These are phyloP conservation scores for Rhododendron simsii DNA, from an alignment of 148 eudicot species.

Conservation along the genomic window DNA sequence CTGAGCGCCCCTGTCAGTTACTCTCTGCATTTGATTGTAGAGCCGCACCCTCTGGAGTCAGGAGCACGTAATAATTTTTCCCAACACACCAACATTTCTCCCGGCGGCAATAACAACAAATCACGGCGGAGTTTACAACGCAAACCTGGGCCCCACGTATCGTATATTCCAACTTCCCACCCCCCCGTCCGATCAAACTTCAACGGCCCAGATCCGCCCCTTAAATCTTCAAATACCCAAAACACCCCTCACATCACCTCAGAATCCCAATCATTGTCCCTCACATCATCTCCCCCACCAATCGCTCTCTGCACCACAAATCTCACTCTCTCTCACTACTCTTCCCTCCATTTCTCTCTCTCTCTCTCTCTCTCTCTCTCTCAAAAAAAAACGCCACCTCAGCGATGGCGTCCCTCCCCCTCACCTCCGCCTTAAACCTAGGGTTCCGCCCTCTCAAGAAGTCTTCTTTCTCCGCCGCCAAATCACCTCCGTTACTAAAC, in stretches of 20 bases:
- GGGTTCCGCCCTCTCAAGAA: constrained; percentile 25
- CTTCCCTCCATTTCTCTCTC: not conserved
- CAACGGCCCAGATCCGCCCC: constrained; percentile 16
- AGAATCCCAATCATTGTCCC: not conserved
- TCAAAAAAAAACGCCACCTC: constrained; percentile 11
- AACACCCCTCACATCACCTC: not conserved
- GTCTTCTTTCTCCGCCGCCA: not conserved
- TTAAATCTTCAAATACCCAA: not conserved
- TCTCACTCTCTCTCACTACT: not conserved
- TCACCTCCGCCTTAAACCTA: constrained; percentile 40
- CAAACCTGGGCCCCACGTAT: not conserved
- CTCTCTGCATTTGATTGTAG: no score
- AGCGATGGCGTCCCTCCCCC: constrained; percentile 65
- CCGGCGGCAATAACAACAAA: constrained; percentile 5
- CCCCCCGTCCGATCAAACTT: constrained; percentile 17
- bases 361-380: not conserved
- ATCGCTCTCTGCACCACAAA: not conserved
- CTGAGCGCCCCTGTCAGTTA: no score
- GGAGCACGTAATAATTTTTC: no score
- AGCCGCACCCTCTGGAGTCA: no score
- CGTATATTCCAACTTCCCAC: constrained; percentile 19
- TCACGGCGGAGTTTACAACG: constrained; percentile 16
- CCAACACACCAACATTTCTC: not conserved
- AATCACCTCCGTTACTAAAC: constrained; percentile 18
- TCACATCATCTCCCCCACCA: not conserved